Base-by-base conservation (phyloP, 176 grass and related monocot species). In the Avena atlantica region DNA sequence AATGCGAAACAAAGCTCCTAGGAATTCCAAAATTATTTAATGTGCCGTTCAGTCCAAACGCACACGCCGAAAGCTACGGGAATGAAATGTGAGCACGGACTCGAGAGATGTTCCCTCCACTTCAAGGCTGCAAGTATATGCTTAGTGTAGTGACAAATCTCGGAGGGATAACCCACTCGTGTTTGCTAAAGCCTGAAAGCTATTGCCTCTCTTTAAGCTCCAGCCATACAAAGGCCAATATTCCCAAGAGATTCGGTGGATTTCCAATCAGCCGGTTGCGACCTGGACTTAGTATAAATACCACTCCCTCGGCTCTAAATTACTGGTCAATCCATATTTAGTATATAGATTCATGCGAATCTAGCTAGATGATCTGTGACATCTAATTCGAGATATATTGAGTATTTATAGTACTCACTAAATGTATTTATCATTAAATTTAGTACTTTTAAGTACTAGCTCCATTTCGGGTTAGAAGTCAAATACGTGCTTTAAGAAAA, bases 151-250 rank as follows among this genome's bases (percentile, higher is more conserved):
- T 34, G 0, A 70, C 74, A 86, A 67, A 68, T 25, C 31, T 9
- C 2, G 4, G 71, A 82, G 37, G 20, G 21, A 76, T 53, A 25
- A 77, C 15, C 81, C 81, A 72, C 24, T 79, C 63, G n/a, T 45
- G 74, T 48, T 44, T n/a, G 27, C 19, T 17, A 81, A 87, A 90
- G 74, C 84, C 2, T 63, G 79, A 72, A 78, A 83, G 73, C 11
- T 78, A 1, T 24, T 24, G 21, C 10, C 3, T 47, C 9, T 72
- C 79, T 78, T 90, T 87, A 86, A 51, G 17, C 56, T 1, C 29
- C 80, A 49, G 6, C 56, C 85, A 70, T 64, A 76, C 11, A 48
- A 21, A 51, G 49, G 5, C 19, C 21, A 83, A 47, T 59, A 40
- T 87, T 64, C 75, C 10, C 58, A 66, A 47, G 24, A 25, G 77